Evolutionary conservation across 345 rosid species (phyloP), one percentile per base, ranked within the genome.

Genomic region (Ricinus communis): DNA sequence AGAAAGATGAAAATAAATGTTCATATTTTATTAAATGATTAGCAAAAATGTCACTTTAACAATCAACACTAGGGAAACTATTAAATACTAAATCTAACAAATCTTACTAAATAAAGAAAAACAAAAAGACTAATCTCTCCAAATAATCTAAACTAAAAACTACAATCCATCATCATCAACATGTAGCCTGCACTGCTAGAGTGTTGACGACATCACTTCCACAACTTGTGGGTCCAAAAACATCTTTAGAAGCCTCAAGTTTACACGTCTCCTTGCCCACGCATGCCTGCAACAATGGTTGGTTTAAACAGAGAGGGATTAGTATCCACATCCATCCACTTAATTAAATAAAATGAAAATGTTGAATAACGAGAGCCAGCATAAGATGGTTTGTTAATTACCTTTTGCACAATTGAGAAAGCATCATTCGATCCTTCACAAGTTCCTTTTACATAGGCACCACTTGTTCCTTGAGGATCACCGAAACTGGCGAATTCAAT

Each of bases 401-500:
- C 74, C 68, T 71, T 62, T 49, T 50, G 16, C 4, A 62, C 33
- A 5, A 62, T 36, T 11, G 47, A 47, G 0, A 38, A 28, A 25
- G 62, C 31, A 57, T 65, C 59, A 54, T 45, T 41, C 45, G 65
- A 47, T 70, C 10, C 3, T 11, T 28, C 0, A n/a, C 30, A 70
- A 38, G 62, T 54, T 7, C 76, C 70, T 33, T 16, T 21, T 13
- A 14, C 46, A 33, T 25, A 72, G 13, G 54, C 53, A 0, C 70
- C 76, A 28, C 57, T 40, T 1, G 76, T 10, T 0, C 70, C 69
- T 7, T 38, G 41, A 16, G 76, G 76, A 40, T 65, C 21, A 27
- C 76, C 76, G 24, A 64, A 72, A 40, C 69, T 72, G 12, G 76
- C 70, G 12, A 65, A 64, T 24, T 55, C 22, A 14, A 72, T 15